Evolutionary conservation across 208 protist genomes (phyloP).

Genomic region (Trypanosoma conorhini): DNA sequence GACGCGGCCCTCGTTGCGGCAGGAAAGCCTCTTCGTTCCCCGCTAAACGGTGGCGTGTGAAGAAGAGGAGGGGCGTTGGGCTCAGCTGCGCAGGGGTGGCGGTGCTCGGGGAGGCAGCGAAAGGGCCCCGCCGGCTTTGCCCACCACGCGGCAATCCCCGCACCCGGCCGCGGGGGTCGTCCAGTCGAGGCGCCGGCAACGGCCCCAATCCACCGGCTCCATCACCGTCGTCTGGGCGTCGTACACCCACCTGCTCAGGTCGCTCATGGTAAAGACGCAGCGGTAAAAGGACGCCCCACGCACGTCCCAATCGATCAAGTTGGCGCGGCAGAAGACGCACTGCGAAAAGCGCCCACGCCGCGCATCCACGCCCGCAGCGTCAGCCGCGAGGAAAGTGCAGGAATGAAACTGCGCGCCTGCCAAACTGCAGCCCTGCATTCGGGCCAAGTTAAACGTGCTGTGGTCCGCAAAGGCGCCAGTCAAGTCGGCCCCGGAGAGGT

Average conservation of each 20-base stretch:
- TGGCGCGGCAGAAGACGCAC: conserved; percentile 63
- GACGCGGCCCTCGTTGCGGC: too few species aligned
- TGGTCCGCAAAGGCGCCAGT: conserved; percentile 42
- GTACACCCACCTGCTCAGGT: conserved; percentile 66
- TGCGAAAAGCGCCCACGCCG: conserved; percentile 61
- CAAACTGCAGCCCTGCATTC: conserved; percentile 36
- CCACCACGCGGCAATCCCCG: conserved; percentile 44
- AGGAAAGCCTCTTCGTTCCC: neutral
- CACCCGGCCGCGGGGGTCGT: conserved; percentile 17
- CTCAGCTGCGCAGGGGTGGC: neutral
- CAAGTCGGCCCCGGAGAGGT: conserved; percentile 40
- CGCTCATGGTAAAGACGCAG: conserved; percentile 72
- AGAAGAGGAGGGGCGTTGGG: neutral
- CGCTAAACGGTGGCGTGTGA: neutral
- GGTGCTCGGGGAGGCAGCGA: conserved; percentile 32
- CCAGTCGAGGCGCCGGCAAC: conserved; percentile 66
- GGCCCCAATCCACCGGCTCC: conserved; percentile 58
- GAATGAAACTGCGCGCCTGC: conserved; percentile 67
- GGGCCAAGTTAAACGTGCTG: conserved; percentile 68
- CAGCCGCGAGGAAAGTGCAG: conserved; percentile 68
- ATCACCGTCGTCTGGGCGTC: conserved; percentile 70
- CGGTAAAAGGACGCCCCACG: conserved; percentile 72
- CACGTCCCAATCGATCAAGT: conserved; percentile 69
- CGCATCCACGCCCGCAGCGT: conserved; percentile 37
- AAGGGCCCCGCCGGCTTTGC: conserved; percentile 4